Evolutionary conservation across 1,139 yeast genomes (phyloP).

Genomic region (Yamadazyma songkhlaensis): DNA sequence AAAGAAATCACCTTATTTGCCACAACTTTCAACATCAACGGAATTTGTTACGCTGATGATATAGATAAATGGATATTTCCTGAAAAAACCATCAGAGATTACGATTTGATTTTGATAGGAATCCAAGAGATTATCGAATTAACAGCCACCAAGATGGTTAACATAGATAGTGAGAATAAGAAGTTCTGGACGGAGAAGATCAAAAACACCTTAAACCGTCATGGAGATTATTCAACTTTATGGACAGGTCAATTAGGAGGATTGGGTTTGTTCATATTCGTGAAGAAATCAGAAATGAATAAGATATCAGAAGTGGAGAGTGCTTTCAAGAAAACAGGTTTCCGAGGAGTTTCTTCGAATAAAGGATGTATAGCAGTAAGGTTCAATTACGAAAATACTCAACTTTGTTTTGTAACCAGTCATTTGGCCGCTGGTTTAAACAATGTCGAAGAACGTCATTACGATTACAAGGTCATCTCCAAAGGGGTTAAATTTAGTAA

Average conservation of each 20-base stretch:
- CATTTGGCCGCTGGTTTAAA: conserved; percentile 90
- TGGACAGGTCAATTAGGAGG: conserved; percentile 95
- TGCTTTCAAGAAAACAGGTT: conserved; percentile 83
- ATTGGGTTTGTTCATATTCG: conserved; percentile 72
- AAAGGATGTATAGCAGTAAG: conserved; percentile 93
- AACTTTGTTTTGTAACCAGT: conserved; percentile 77
- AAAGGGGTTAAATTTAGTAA: conserved; percentile 53
- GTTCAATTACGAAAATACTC: conserved; percentile 69
- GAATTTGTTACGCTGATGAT: conserved; percentile 50
- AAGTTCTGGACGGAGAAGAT: conserved; percentile 78
- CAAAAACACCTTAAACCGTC: conserved; percentile 49
- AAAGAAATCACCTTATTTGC: conserved; percentile 55
- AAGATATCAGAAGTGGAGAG: conserved; percentile 69
- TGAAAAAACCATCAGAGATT: conserved; percentile 13
- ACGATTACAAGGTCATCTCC: conserved; percentile 70
- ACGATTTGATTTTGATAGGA: conserved; percentile 81
- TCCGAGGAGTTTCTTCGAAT: conserved; percentile 93
- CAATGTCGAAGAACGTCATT: conserved; percentile 76
- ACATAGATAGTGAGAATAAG: conserved; percentile 71
- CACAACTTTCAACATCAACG: conserved; percentile 73
- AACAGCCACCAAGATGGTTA: conserved; percentile 85
- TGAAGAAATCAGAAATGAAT: conserved; percentile 47
- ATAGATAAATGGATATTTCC: conserved; percentile 63
- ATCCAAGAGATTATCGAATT: conserved; percentile 91
- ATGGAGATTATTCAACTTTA: conserved; percentile 53